A percentile compares a stretch with the other conserved stretches of the same genome.
Conservation (phyloP, 352 stramenopile genomes). For the Pythium sp. region DNA sequence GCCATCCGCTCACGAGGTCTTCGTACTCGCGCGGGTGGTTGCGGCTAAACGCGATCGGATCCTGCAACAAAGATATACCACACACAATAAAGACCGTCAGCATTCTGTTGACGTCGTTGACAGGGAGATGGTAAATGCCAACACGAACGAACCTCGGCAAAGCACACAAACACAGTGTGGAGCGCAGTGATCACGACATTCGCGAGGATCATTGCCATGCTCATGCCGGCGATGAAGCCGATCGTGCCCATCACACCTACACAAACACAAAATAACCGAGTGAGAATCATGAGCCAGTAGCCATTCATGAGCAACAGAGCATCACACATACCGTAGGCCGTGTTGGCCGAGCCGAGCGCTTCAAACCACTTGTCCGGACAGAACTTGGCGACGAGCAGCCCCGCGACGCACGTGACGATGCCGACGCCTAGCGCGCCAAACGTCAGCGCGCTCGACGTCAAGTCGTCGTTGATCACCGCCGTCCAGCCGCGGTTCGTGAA, state of each 20-base stretch:
- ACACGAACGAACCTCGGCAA: constrained; percentile 60
- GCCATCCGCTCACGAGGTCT: constrained; percentile 68
- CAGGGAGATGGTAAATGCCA: not conserved
- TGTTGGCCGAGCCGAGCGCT: constrained; percentile 41
- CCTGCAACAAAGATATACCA: constrained; percentile 23
- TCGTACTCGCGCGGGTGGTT: constrained; percentile 84
- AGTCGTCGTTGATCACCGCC: constrained; percentile 88
- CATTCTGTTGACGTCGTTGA: not conserved
- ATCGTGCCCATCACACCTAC: constrained; percentile 49
- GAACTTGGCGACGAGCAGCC: constrained; percentile 68
- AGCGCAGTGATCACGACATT: constrained; percentile 82
- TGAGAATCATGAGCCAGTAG: not conserved
- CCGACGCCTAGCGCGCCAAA: constrained; percentile 84
- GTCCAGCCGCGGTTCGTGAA: constrained; percentile 87
- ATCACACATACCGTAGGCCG: constrained; percentile 38
- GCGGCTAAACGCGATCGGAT: constrained; percentile 78
- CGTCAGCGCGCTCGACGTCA: constrained; percentile 75
- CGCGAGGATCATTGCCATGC: constrained; percentile 81
- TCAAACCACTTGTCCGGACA: constrained; percentile 55
- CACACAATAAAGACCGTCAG: constrained; percentile 13
- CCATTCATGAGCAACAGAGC: not conserved
- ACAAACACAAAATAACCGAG: not conserved
- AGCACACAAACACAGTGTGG: constrained; percentile 87
- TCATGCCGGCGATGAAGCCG: constrained; percentile 78
- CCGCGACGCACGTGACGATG: constrained; percentile 57